Evolutionary conservation across 2,329 filamentous ascomycete genomes (phyloP).

Genomic region (Hortaea werneckii): DNA sequence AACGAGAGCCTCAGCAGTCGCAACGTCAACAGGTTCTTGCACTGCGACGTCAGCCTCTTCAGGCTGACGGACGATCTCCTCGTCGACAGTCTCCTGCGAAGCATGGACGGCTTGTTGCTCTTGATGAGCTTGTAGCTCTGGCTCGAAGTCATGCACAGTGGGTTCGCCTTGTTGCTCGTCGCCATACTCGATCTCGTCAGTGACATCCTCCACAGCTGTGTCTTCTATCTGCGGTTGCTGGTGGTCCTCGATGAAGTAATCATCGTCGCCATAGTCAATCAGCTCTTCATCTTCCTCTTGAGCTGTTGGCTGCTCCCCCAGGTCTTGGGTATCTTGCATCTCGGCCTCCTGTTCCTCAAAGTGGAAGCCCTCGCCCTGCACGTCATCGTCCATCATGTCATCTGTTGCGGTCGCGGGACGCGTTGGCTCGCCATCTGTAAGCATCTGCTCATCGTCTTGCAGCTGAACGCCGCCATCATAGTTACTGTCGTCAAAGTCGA

Average conservation of each 20-base stretch:
- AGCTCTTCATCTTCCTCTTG: slow-evolving; percentile 25
- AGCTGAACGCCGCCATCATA: slow-evolving; percentile 17
- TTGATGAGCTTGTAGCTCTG: background rate
- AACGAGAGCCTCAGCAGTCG: background rate
- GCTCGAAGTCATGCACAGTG: background rate
- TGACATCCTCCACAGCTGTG: slow-evolving; percentile 2
- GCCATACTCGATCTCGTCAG: slow-evolving; percentile 5
- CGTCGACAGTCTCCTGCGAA: slow-evolving; percentile 2
- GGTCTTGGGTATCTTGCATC: slow-evolving; percentile 19
- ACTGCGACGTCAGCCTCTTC: slow-evolving; percentile 6
- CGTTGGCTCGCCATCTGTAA: slow-evolving; percentile 41
- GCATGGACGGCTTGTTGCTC: too few species aligned
- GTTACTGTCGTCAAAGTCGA: slow-evolving; percentile 46
- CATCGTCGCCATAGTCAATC: slow-evolving; percentile 28
- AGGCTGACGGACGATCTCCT: slow-evolving; percentile 10
- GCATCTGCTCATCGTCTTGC: slow-evolving; percentile 45
- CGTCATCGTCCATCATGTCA: slow-evolving; percentile 24
- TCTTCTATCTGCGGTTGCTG: slow-evolving; percentile 2
- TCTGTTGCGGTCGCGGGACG: slow-evolving; percentile 28
- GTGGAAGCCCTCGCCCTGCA: slow-evolving; percentile 17
- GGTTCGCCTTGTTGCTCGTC: background rate
- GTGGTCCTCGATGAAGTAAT: background rate
- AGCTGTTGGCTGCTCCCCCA: slow-evolving; percentile 6
- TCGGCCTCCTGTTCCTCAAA: slow-evolving; percentile 21
- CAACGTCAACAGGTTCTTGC: slow-evolving; percentile 1